phyloP scores from a whole-genome alignment of 2,329 filamentous ascomycete species.

The Nemania bipapillata region DNA sequence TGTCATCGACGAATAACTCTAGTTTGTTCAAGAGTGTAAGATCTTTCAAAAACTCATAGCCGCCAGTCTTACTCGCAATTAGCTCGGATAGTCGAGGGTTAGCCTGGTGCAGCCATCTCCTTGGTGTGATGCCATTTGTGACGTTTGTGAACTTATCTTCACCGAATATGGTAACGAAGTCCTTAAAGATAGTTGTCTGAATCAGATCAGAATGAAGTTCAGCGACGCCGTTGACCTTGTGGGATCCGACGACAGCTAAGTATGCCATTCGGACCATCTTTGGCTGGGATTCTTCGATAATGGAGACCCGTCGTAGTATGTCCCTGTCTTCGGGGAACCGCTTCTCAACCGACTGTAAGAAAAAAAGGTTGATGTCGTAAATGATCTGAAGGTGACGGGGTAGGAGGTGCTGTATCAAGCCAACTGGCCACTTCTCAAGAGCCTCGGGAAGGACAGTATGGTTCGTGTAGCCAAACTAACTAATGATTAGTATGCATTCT shows the following conservation, averaged over 20 bases:
- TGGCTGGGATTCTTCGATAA: constrained; percentile 94
- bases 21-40: constrained; percentile 86
- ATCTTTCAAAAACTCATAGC: constrained; percentile 87
- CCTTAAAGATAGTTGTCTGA: constrained; percentile 99
- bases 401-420: constrained; percentile 88
- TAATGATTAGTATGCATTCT: constrained; percentile 31
- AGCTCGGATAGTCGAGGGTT: constrained; percentile 92
- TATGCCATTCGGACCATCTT: constrained; percentile 99
- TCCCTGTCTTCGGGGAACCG: constrained; percentile 90
- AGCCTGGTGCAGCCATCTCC: constrained; percentile 96
- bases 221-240: constrained; percentile 98
- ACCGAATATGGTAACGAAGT: constrained; percentile 95
- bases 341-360: constrained; percentile 90
- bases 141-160: constrained; percentile 98
- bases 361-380: constrained; percentile 96
- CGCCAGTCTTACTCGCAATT: constrained; percentile 88
- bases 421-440: constrained; percentile 97
- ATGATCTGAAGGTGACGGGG: constrained; percentile 96
- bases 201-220: constrained; percentile 98
- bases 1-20: constrained; percentile 84
- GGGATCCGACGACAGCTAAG: constrained; percentile 93
- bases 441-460: constrained; percentile 97
- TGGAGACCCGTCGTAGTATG: constrained; percentile 85
- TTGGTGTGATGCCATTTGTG: constrained; percentile 95
- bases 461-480: constrained; percentile 92